phyloP scores from a whole-genome alignment of 768 basidiomycete genomes.

The Lactifluus subvellereus region DNA sequence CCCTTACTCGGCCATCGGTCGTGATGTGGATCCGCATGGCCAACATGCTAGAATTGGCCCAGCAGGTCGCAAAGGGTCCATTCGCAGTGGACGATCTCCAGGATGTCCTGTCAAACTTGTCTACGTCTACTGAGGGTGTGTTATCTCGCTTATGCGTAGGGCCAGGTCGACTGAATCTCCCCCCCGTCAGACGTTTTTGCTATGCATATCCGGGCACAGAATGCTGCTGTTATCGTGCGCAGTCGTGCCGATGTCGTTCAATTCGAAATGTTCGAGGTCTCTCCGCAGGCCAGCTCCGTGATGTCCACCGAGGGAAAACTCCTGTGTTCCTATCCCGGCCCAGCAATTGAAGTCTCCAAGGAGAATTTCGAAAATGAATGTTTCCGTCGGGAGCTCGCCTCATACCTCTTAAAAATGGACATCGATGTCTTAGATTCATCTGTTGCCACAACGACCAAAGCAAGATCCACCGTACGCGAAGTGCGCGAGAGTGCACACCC shows the following conservation, averaged over 20 bases:
- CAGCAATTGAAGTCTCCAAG: conserved; percentile 36
- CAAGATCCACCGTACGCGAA: conserved; percentile 28
- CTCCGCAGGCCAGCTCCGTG: conserved; percentile 33
- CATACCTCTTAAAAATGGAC: conserved; percentile 37
- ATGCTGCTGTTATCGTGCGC: conserved; percentile 6
- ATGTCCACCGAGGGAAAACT: conserved; percentile 40
- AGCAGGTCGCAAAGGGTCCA: background rate
- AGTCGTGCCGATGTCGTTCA: background rate
- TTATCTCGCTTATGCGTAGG: background rate
- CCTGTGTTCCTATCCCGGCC: conserved; percentile 41
- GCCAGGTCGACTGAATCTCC: background rate
- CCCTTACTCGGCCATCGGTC: background rate
- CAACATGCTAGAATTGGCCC: background rate
- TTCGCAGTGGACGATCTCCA: background rate
- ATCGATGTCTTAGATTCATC: conserved; percentile 32
- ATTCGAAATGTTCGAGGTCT: conserved; percentile 41
- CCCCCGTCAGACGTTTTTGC: conserved; percentile 1
- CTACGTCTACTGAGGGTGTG: background rate
- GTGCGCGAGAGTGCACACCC: conserved; percentile 38
- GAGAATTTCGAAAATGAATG: conserved; percentile 26
- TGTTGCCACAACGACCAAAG: conserved; percentile 35
- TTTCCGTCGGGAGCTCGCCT: conserved; percentile 35
- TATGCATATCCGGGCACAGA: conserved; percentile 12
- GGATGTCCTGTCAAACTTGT: background rate
- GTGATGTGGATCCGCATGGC: background rate